Conservation (phyloP, 148 eudicot species). For the Hydrangea macrophylla region DNA sequence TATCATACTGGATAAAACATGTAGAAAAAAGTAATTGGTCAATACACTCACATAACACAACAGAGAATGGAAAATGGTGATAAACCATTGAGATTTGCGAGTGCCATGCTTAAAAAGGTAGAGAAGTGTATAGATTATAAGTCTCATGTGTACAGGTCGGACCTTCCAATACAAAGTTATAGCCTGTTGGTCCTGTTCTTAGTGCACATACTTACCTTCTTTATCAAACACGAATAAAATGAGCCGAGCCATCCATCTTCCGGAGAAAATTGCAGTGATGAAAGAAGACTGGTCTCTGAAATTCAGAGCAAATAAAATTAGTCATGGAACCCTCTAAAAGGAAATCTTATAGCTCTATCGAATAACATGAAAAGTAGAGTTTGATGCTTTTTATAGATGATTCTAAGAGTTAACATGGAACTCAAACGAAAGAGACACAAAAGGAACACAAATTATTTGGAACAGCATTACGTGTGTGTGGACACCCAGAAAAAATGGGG, state of each 20-base stretch:
- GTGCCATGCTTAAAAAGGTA: background rate
- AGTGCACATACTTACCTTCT: constrained; percentile 57
- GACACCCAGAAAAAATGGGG: too few relatives aligned
- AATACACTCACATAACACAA: background rate
- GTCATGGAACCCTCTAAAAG: constrained; percentile 5
- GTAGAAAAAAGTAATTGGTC: constrained; percentile 10
- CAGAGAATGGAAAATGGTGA: background rate
- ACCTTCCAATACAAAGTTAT: background rate
- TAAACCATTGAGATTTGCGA: background rate
- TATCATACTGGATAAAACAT: constrained; percentile 64
- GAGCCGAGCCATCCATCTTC: constrained; percentile 92
- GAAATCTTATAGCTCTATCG: too few relatives aligned
- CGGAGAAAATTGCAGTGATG: constrained; percentile 63
- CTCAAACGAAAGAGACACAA: background rate
- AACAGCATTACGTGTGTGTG: too few relatives aligned
- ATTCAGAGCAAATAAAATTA: constrained; percentile 18
- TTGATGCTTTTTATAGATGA: too few relatives aligned
- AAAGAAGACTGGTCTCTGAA: constrained; percentile 68
- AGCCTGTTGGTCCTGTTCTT: constrained; percentile 1
- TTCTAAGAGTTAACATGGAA: too few relatives aligned
- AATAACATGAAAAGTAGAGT: too few relatives aligned
- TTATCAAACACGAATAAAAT: constrained; percentile 81
- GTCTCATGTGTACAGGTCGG: background rate
- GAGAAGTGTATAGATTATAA: background rate
- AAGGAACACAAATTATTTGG: background rate